Conservation (phyloP, 306 rosid species). For the Lathyrus oleraceus region DNA sequence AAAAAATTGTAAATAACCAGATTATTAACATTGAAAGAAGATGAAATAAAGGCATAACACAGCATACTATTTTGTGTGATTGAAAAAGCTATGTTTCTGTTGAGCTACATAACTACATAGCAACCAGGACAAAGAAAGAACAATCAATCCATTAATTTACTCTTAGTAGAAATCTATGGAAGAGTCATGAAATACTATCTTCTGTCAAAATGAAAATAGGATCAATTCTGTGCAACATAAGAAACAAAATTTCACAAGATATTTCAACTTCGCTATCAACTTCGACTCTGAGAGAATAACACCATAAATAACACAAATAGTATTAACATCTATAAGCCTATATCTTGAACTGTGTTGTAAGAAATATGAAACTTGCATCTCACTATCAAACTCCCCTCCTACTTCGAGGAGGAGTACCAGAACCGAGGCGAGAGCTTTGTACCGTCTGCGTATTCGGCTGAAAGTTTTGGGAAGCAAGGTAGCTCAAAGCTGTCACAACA, state of each 20-base stretch:
- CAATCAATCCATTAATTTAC: conserved; percentile 29
- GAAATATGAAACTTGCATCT: conserved; percentile 17
- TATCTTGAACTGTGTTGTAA: conserved; percentile 24
- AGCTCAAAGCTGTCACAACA: conserved; percentile 87
- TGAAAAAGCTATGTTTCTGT: conserved; percentile 17
- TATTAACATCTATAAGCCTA: conserved; percentile 41
- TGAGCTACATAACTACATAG: conserved; percentile 36
- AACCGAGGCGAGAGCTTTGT: conserved; percentile 59
- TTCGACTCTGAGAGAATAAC: conserved; percentile 24
- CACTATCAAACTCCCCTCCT: conserved; percentile 49
- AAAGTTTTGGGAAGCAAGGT: conserved; percentile 76
- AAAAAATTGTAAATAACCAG: neutral
- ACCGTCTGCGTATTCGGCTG: conserved; percentile 52
- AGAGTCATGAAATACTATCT: conserved; percentile 19
- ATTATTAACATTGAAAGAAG: conserved; percentile 6
- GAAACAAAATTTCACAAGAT: conserved; percentile 34
- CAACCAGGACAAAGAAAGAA: conserved; percentile 29
- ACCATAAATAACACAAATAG: conserved; percentile 28
- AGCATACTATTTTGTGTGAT: conserved; percentile 7
- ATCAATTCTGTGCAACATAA: conserved; percentile 35
- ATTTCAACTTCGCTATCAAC: conserved; percentile 29
- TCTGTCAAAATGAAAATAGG: conserved; percentile 39
- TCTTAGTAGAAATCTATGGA: conserved; percentile 22
- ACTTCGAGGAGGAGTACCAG: conserved; percentile 66
- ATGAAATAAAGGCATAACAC: neutral